Conservation (phyloP, 768 basidiomycete species). For the Tulasnella sp. region DNA sequence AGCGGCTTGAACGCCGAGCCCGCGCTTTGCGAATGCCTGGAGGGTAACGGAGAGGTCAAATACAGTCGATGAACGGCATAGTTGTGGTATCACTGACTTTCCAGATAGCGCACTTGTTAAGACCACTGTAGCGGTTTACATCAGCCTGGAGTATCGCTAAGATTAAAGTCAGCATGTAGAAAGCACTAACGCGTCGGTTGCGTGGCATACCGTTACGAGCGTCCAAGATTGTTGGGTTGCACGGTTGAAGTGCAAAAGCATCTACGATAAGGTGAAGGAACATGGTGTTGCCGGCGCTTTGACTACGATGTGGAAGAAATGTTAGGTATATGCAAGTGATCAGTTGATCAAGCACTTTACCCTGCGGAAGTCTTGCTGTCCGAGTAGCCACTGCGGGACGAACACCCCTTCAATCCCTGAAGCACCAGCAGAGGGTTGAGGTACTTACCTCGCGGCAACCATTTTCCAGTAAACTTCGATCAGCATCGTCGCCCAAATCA, state of each 20-base stretch:
- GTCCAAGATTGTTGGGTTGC: constrained; percentile 38
- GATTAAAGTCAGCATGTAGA: background rate
- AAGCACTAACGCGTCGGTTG: background rate
- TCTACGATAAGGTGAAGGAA: constrained; percentile 42
- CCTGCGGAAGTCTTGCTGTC: background rate
- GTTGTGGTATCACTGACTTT: constrained; percentile 14
- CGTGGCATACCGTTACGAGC: constrained; percentile 37
- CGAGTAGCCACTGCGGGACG: constrained; percentile 3
- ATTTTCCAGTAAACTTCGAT: constrained; percentile 28
- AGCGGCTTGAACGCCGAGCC: constrained; percentile 34
- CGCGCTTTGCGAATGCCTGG: constrained; percentile 37
- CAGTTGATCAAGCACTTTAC: background rate
- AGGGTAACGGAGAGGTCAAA: no score
- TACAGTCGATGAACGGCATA: no score
- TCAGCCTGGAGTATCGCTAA: constrained; percentile 35
- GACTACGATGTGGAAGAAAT: background rate
- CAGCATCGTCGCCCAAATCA: constrained; percentile 41
- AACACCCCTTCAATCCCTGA: constrained; percentile 18
- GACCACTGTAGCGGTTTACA: constrained; percentile 34
- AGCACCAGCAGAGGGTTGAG: constrained; percentile 11
- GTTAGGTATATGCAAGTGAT: constrained; percentile 20
- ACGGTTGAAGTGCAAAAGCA: constrained; percentile 35
- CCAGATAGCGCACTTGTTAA: constrained; percentile 36
- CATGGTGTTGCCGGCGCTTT: constrained; percentile 37
- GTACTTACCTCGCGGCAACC: constrained; percentile 16